Percentiles rank a stretch among this genome's conserved stretches.
Evolutionary conservation across 225 moss, liverwort and hornwort species (phyloP).

Genomic region (Antitrichia curtipendula): DNA sequence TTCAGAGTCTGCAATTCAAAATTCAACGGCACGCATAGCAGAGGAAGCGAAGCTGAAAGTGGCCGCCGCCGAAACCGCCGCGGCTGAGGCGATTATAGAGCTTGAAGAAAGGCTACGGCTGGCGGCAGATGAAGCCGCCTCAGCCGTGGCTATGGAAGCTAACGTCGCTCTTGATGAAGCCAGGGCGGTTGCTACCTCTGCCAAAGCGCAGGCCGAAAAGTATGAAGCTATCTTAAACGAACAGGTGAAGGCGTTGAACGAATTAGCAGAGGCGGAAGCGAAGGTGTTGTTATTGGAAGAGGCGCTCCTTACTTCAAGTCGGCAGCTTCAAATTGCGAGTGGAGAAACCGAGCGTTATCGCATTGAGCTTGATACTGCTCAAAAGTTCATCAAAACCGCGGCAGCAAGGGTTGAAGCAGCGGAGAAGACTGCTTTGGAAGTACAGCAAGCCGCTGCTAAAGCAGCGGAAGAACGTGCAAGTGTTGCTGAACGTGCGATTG

Average conservation of each 20-base stretch:
- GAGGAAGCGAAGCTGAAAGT: slow-evolving; percentile 31
- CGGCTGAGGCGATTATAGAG: slow-evolving; percentile 41
- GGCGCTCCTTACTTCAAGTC: slow-evolving; percentile 20
- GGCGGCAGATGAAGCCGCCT: slow-evolving; percentile 47
- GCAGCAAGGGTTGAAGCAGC: slow-evolving; percentile 33
- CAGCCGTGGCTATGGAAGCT: slow-evolving; percentile 35
- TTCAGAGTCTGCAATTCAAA: slow-evolving; percentile 27
- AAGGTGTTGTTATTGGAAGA: slow-evolving; percentile 38
- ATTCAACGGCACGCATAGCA: slow-evolving; percentile 13
- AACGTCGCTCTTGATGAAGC: slow-evolving; percentile 50
- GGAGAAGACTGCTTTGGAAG: slow-evolving; percentile 31
- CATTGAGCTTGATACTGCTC: slow-evolving; percentile 37
- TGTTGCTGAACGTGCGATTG: slow-evolving; percentile 32
- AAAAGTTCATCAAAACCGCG: slow-evolving; percentile 22
- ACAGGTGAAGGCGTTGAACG: slow-evolving; percentile 27
- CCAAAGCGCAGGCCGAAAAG: slow-evolving; percentile 44
- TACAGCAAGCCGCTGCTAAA: slow-evolving; percentile 39
- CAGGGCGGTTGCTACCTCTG: slow-evolving; percentile 28
- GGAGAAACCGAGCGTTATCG: slow-evolving; percentile 28
- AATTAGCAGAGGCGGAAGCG: slow-evolving; percentile 48
- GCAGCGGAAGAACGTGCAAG: slow-evolving; percentile 32
- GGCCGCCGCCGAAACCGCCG: slow-evolving; percentile 36
- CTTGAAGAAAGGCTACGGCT: slow-evolving; percentile 38
- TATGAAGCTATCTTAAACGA: slow-evolving; percentile 40
- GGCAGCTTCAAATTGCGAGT: slow-evolving; percentile 27